Conservation (phyloP, 371 early-diverging fungal species). For the Mucor racemosus region DNA sequence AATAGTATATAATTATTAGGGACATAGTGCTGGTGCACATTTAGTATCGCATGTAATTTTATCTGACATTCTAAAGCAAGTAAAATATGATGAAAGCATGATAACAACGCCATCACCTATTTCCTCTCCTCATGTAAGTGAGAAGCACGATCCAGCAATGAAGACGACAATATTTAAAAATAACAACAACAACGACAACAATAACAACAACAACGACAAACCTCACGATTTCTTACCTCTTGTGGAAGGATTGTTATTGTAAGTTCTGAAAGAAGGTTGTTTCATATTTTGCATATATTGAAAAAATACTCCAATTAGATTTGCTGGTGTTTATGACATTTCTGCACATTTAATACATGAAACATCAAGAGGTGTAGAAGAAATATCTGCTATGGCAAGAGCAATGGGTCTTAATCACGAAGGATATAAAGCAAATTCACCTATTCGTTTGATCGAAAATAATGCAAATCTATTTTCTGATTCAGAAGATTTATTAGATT, state of each 20-base stretch:
- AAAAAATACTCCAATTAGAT: constrained; percentile 17
- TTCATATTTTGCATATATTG: not conserved
- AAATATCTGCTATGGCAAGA: constrained; percentile 75
- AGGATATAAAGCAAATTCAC: constrained; percentile 42
- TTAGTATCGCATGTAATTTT: constrained; percentile 46
- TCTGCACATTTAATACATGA: constrained; percentile 66
- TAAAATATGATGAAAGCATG: constrained; percentile 27
- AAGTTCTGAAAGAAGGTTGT: constrained; percentile 15
- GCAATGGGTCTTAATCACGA: constrained; percentile 60
- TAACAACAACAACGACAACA: not conserved
- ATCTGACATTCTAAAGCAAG: constrained; percentile 42
- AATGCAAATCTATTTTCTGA: constrained; percentile 34
- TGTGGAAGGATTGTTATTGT: constrained; percentile 61
- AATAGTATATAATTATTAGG: constrained; percentile 30
- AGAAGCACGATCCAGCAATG: constrained; percentile 29
- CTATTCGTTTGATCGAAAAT: constrained; percentile 37
- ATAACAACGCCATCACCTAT: not conserved
- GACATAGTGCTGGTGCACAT: constrained; percentile 63
- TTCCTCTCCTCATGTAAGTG: constrained; percentile 15
- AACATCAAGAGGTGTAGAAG: constrained; percentile 68
- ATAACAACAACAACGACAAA: not conserved
- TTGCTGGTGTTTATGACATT: constrained; percentile 73
- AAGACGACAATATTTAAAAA: not conserved
- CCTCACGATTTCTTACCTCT: constrained; percentile 48
- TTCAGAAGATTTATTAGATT: constrained; percentile 35